phyloP scores from a whole-genome alignment of 1,284 basidiomycete genomes.

The Melanopsichium pennsylvanicum region DNA sequence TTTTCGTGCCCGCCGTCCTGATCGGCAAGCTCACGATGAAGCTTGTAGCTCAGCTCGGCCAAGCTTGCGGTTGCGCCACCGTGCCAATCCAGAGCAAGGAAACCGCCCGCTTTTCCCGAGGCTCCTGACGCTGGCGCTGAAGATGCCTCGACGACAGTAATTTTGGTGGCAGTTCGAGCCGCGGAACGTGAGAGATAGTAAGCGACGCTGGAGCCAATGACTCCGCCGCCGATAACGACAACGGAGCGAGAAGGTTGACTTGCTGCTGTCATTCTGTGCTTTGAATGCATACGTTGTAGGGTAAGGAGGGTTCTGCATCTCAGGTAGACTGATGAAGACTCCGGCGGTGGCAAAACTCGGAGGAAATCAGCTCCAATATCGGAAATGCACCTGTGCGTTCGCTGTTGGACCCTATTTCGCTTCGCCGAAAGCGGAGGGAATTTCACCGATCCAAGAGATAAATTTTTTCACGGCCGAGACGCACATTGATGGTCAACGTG shows the following conservation, averaged over 20 bases:
- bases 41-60: conserved; percentile 77
- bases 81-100: conserved; percentile 84
- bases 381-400: conserved; percentile 1
- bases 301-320: no score
- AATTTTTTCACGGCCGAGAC: conserved; percentile 3
- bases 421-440: background rate
- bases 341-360: conserved; percentile 9
- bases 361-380: background rate
- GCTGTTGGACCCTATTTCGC: conserved; percentile 6
- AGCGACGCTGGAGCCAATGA: conserved; percentile 84
- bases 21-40: conserved; percentile 80
- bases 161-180: conserved; percentile 16
- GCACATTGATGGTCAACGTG: no score
- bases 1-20: conserved; percentile 75
- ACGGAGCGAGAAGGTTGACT: conserved; percentile 35
- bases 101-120: conserved; percentile 87
- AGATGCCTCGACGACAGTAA: conserved; percentile 79
- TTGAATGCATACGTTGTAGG: no score
- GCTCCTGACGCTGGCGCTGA: conserved; percentile 71
- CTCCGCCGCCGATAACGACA: conserved; percentile 70
- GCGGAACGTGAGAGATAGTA: conserved; percentile 72
- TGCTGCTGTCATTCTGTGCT: conserved; percentile 23
- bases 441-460: conserved; percentile 12
- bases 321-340: no score
- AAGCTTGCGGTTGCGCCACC: conserved; percentile 68